These are phyloP conservation scores for Podila clonocystis DNA, from an alignment of 192 early-diverging fungal species.

Conservation along the genomic window DNA sequence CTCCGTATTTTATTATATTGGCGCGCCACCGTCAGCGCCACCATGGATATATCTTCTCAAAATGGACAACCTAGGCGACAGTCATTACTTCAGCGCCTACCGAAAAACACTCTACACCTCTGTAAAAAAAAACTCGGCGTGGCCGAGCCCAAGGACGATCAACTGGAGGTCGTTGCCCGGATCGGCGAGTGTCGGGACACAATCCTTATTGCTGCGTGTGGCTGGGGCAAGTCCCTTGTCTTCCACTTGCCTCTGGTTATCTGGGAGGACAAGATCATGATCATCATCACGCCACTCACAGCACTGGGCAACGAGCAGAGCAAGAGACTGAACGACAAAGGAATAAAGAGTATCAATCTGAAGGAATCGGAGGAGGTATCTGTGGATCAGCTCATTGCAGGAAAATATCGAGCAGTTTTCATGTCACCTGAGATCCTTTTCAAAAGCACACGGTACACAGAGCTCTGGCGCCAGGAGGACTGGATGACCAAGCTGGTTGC, in stretches of 20 bases:
- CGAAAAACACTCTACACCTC: neutral
- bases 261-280: conserved; percentile 1
- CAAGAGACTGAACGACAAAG: neutral
- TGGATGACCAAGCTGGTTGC: conserved; percentile 7
- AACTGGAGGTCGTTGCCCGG: conserved; percentile 6
- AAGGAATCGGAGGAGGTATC: neutral
- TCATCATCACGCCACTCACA: conserved; percentile 13
- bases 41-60: too few relatives aligned
- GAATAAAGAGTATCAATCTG: conserved; percentile 1
- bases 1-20: too few relatives aligned
- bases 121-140: neutral
- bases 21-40: too few relatives aligned
- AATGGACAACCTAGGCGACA: too few relatives aligned
- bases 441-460: neutral
- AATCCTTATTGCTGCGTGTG: conserved; percentile 17
- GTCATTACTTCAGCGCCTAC: too few relatives aligned
- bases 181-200: conserved; percentile 4
- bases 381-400: neutral
- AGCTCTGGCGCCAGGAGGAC: conserved; percentile 6
- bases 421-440: conserved; percentile 29
- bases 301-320: conserved; percentile 4
- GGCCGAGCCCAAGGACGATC: neutral
- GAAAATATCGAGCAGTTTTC: conserved; percentile 17
- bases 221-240: conserved; percentile 10
- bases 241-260: conserved; percentile 8